These are phyloP conservation scores for Botryotinia globosa DNA, from an alignment of 2,329 filamentous ascomycete species.

Conservation along the genomic window DNA sequence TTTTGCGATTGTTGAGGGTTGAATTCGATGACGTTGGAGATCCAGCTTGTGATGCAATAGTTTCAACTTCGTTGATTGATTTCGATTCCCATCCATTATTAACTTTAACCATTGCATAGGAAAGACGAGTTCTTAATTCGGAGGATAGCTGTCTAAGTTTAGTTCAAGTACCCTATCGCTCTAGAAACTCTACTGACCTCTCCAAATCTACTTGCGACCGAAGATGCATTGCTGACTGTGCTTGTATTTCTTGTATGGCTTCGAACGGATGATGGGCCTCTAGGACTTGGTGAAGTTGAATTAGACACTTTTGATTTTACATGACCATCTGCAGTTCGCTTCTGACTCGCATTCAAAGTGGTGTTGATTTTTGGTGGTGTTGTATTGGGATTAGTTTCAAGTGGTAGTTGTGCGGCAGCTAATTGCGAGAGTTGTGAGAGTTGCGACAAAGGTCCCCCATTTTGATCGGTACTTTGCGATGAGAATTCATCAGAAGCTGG, in stretches of 20 bases:
- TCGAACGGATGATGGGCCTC: conserved; percentile 16
- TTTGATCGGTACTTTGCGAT: conserved; percentile 45
- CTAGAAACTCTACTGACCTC: conserved; percentile 55
- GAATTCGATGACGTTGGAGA: conserved; percentile 61
- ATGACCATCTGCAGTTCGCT: conserved; percentile 73
- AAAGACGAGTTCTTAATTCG: conserved; percentile 77
- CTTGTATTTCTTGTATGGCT: conserved; percentile 72
- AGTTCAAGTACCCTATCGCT: conserved; percentile 22
- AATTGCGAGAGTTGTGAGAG: conserved; percentile 56
- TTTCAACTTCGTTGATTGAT: conserved; percentile 74
- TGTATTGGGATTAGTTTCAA: conserved; percentile 25
- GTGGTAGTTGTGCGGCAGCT: conserved; percentile 50
- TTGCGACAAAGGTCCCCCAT: conserved; percentile 50
- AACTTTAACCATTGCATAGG: conserved; percentile 92
- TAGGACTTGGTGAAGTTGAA: conserved; percentile 46
- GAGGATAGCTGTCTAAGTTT: conserved; percentile 40
- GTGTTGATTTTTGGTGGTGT: conserved; percentile 29
- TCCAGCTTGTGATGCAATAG: conserved; percentile 64
- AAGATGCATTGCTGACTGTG: conserved; percentile 59
- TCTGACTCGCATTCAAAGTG: conserved; percentile 49
- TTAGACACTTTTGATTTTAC: conserved; percentile 56
- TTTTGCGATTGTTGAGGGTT: conserved; percentile 51
- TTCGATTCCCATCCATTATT: conserved; percentile 84
- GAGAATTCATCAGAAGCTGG: conserved; percentile 39
- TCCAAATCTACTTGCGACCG: conserved; percentile 67